These are phyloP conservation scores for Cercospora zeae-maydis DNA, from an alignment of 2,329 filamentous ascomycete genomes.

Conservation along the genomic window DNA sequence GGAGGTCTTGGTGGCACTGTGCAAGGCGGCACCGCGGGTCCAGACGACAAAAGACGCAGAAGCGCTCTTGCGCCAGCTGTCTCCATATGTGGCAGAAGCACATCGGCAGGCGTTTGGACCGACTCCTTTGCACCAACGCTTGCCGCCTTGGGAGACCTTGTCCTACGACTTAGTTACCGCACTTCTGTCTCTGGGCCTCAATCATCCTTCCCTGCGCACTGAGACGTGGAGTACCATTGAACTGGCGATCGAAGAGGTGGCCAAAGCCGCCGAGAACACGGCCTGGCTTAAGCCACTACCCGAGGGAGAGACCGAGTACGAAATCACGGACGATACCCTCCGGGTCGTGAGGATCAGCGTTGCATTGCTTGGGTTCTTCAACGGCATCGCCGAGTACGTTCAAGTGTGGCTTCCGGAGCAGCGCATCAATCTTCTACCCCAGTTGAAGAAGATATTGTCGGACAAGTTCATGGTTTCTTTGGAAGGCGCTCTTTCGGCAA, in stretches of 20 bases:
- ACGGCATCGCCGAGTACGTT: conserved; percentile 72
- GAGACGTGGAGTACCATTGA: conserved; percentile 64
- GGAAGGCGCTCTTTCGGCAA: conserved; percentile 84
- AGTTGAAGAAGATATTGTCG: conserved; percentile 69
- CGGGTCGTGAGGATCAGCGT: conserved; percentile 66
- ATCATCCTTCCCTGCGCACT: conserved; percentile 66
- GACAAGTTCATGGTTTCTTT: conserved; percentile 81
- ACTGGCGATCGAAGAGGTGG: conserved; percentile 69
- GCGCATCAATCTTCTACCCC: conserved; percentile 67
- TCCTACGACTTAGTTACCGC: conserved; percentile 75
- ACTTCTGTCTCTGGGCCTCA: conserved; percentile 73
- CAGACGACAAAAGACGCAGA: conserved; percentile 68
- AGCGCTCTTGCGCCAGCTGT: conserved; percentile 72
- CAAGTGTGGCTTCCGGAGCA: conserved; percentile 78
- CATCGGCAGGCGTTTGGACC: conserved; percentile 72
- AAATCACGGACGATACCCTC: conserved; percentile 28
- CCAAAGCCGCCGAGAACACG: conserved; percentile 56
- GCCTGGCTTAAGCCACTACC: conserved; percentile 31
- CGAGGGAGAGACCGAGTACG: conserved; percentile 23
- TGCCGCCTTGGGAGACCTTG: conserved; percentile 83
- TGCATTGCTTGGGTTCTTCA: conserved; percentile 84
- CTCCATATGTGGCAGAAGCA: conserved; percentile 80
- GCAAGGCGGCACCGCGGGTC: conserved; percentile 79
- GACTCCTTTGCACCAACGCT: conserved; percentile 76
- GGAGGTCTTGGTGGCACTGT: conserved; percentile 85